phyloP scores from a whole-genome alignment of 2,329 filamentous ascomycete genomes.

The Aspergillus intermedius region DNA sequence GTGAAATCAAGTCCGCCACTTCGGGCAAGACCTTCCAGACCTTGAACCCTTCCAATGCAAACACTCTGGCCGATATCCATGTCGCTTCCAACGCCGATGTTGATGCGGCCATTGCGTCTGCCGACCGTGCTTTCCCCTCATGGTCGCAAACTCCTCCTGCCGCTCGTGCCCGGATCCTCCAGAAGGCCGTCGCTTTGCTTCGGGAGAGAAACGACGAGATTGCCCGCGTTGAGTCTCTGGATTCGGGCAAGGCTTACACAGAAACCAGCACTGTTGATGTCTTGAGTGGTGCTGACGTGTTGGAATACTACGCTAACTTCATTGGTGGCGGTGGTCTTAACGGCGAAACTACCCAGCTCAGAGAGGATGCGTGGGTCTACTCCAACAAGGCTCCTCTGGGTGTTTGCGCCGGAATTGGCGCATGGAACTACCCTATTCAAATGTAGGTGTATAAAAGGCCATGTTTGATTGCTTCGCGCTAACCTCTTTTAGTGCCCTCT shows the following conservation, averaged over 20 bases:
- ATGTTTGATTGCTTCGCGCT: background rate
- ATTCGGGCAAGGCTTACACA: constrained; percentile 79
- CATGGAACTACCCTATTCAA: constrained; percentile 89
- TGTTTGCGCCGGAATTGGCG: constrained; percentile 79
- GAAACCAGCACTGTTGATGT: constrained; percentile 82
- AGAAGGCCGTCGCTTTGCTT: constrained; percentile 66
- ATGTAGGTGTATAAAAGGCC: constrained; percentile 44
- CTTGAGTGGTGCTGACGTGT: constrained; percentile 72
- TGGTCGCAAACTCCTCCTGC: constrained; percentile 74
- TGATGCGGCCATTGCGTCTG: constrained; percentile 65
- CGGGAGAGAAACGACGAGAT: constrained; percentile 73
- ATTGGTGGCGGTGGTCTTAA: constrained; percentile 72
- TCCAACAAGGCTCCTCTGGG: constrained; percentile 75
- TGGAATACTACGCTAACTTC: constrained; percentile 79
- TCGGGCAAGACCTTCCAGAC: constrained; percentile 61
- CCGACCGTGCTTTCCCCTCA: constrained; percentile 61
- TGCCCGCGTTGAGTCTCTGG: constrained; percentile 70
- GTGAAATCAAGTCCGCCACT: constrained; percentile 56
- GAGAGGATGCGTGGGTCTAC: constrained; percentile 73
- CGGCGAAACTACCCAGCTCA: constrained; percentile 68
- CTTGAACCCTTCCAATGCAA: constrained; percentile 66
- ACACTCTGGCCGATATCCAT: constrained; percentile 65
- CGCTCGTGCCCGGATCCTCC: constrained; percentile 69
- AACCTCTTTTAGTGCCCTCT: constrained; percentile 52
- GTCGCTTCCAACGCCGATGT: constrained; percentile 61